Evolutionary conservation across 495 filamentous ascomycete species (phyloP).

Genomic region (Neurospora sp.): DNA sequence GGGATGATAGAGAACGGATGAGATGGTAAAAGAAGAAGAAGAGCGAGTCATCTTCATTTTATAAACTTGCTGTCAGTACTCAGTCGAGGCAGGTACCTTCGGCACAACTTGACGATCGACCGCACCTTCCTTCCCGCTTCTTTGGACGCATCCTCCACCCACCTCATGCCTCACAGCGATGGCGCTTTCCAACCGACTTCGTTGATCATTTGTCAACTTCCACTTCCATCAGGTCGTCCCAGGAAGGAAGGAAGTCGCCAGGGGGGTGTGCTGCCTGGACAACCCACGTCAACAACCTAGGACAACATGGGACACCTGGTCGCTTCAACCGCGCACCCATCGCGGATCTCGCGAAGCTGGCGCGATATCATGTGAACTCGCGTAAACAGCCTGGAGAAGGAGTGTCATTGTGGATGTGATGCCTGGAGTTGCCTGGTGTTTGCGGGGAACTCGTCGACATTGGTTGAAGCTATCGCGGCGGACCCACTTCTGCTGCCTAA

Average conservation of each 20-base stretch:
- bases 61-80: not conserved
- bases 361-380: not conserved
- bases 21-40: not conserved
- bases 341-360: not conserved
- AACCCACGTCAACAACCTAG: not conserved
- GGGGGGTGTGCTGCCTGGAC: not conserved
- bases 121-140: not conserved
- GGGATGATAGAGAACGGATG: not conserved
- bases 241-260: not conserved
- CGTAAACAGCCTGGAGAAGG: not conserved
- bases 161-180: not conserved
- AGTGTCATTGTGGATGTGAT: not conserved
- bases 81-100: not conserved
- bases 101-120: not conserved
- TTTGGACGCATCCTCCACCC: not conserved
- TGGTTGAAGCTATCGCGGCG: not conserved
- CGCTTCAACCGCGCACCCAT: not conserved
- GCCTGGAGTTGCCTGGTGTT: not conserved
- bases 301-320: not conserved
- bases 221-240: not conserved
- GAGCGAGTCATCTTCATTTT: not conserved
- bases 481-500: not conserved
- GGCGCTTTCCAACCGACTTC: not conserved
- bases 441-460: not conserved
- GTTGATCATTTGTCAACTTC: not conserved